Conservation (phyloP, 2,329 filamentous ascomycete species). For the Alternaria arborescens region DNA sequence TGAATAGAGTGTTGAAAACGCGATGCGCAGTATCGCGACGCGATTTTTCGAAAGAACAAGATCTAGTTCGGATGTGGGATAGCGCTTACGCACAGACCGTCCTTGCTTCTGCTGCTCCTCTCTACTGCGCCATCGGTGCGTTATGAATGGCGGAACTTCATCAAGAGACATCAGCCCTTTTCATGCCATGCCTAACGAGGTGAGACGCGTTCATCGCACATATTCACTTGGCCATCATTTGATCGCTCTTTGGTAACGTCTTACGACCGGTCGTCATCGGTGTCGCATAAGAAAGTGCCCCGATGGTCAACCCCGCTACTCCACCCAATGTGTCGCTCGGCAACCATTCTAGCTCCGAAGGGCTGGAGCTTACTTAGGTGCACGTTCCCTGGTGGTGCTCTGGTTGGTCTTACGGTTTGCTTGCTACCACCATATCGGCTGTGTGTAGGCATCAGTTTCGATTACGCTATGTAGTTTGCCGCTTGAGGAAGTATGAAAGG, state of each 20-base stretch:
- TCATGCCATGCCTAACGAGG: neutral
- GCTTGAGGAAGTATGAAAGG: neutral
- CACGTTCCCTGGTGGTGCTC: neutral
- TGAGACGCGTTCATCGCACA: neutral
- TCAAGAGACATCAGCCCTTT: neutral
- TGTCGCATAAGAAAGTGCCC: neutral
- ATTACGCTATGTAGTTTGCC: neutral
- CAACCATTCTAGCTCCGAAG: neutral
- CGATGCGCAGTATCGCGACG: neutral
- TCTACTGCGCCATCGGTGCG: neutral
- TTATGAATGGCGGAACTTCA: neutral
- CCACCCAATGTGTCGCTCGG: neutral
- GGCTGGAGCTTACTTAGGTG: neutral
- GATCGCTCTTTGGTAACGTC: neutral
- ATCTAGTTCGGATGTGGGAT: neutral
- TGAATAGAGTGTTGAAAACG: neutral
- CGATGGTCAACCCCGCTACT: neutral
- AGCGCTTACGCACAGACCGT: neutral
- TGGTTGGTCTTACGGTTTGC: neutral
- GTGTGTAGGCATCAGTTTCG: neutral
- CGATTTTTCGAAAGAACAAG: neutral
- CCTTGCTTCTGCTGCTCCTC: neutral
- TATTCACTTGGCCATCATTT: neutral
- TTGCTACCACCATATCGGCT: neutral
- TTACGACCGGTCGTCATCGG: neutral